Percentiles rank a stretch among this genome's conserved stretches.
Conservation (phyloP, 2,329 filamentous ascomycete genomes). For the Phaeosphaeriaceae sp. region DNA sequence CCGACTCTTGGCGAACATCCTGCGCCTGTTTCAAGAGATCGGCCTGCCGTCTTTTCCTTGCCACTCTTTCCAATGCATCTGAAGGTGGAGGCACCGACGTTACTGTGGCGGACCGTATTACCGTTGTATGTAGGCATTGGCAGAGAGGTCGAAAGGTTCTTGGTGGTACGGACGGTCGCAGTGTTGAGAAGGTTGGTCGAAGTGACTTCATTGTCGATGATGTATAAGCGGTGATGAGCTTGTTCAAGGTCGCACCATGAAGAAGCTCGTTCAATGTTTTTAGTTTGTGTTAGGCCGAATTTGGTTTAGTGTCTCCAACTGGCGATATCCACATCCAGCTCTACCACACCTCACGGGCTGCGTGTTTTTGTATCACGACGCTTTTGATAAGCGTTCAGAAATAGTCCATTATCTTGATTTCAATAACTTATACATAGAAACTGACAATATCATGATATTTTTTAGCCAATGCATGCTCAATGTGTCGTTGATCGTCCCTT, state of each 20-base stretch:
- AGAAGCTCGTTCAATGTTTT: neutral
- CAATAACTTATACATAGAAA: too few relatives aligned
- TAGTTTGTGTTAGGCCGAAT: too few relatives aligned
- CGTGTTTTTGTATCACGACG: too few relatives aligned
- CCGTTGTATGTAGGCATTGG: conserved; percentile 52
- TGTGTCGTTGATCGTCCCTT: too few relatives aligned
- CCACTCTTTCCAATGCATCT: conserved; percentile 56
- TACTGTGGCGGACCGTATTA: conserved; percentile 56
- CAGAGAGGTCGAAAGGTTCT: conserved; percentile 28
- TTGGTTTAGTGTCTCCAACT: neutral
- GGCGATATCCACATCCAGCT: too few relatives aligned
- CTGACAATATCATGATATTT: too few relatives aligned
- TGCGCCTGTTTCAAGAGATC: conserved; percentile 56
- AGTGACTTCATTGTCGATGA: conserved; percentile 34
- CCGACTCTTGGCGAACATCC: conserved; percentile 47
- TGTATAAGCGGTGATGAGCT: neutral
- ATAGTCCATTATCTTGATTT: too few relatives aligned
- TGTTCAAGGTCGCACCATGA: neutral
- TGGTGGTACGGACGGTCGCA: conserved; percentile 24
- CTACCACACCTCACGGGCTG: too few relatives aligned
- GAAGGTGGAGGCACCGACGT: conserved; percentile 59
- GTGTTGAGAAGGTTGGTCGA: conserved; percentile 32
- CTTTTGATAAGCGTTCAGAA: too few relatives aligned
- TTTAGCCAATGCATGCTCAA: too few relatives aligned
- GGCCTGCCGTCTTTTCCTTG: conserved; percentile 58